Conservation (phyloP, 352 stramenopile genomes). For the Thraustochytrium striatum region DNA sequence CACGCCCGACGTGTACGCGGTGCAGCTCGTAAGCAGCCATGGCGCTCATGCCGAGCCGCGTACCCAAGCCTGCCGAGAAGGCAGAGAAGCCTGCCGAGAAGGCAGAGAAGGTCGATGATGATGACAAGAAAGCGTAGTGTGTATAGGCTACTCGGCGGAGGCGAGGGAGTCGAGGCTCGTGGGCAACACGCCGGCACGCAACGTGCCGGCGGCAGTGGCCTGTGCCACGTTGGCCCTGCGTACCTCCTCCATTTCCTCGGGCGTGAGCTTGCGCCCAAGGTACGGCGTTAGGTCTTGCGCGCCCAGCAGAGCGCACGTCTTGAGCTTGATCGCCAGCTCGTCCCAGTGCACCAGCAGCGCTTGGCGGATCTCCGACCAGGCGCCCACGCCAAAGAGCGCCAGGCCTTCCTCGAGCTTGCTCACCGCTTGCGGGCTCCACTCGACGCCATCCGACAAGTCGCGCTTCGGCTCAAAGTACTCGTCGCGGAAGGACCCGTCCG, state of each 20-base stretch:
- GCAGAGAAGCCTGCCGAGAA: background rate
- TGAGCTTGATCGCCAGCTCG: slow-evolving; percentile 39
- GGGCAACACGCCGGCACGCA: background rate
- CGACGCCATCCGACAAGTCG: slow-evolving; percentile 18
- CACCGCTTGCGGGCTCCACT: background rate
- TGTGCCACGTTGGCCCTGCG: background rate
- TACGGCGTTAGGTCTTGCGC: slow-evolving; percentile 25
- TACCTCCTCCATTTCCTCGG: background rate
- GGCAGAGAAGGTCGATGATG: background rate
- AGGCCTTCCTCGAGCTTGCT: slow-evolving; percentile 24
- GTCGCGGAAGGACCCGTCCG: background rate
- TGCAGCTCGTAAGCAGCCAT: background rate
- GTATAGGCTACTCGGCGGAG: background rate
- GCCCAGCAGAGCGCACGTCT: slow-evolving; percentile 41
- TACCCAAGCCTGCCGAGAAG: background rate
- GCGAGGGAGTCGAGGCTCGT: background rate
- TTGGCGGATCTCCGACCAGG: slow-evolving; percentile 1
- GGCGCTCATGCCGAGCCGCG: background rate
- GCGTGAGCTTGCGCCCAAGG: slow-evolving; percentile 21
- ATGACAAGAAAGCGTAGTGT: background rate
- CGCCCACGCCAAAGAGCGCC: slow-evolving; percentile 10
- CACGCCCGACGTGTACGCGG: slow-evolving; percentile 3
- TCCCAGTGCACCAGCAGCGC: slow-evolving; percentile 8
- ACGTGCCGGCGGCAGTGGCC: background rate
- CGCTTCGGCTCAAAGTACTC: slow-evolving; percentile 34